Evolutionary conservation across 2,329 filamentous ascomycete species (phyloP), one percentile per base, ranked within the genome.

Genomic region (Blastomyces gilchristii): DNA sequence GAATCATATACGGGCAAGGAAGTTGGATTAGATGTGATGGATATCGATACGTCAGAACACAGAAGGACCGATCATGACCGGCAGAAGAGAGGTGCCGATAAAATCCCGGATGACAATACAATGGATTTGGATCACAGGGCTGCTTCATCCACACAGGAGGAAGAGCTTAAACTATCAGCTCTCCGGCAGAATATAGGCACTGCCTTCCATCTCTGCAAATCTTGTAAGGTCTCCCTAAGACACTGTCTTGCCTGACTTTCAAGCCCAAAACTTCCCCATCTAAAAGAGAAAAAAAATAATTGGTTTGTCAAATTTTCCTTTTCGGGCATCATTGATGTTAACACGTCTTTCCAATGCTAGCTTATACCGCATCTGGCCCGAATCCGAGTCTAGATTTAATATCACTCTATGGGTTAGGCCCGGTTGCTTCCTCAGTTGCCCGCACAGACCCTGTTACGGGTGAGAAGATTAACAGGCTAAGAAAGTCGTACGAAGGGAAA

Each of bases 391-490:
- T 85, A 69, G 82, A 87, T 74, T 75, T 87, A 63, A 78, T 87
- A 65, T 78, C 80, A 60, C 77, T 85, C 63, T 87, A 85, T 74
- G 78, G 79, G 62, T 74, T 87, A 65, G 78, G 81, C 66, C 72
- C 77, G 45, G 77, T 87, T 62, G 82, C 84, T 65, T 78, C 79
- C 67, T 83, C 80, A 62, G 84, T 87, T 66, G 83, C 82, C 64
- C 78, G 85, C 62, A 80, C 77, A 59, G 83, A 87, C 71, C 83
- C 83, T 18, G 72, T 78, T 25, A 86, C 83, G n/a, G 84, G 84
- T 65, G 84, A 86, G 70, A 87, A 87, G 75, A 80, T 81, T 65
- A 86, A 87, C 73, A 82, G 83, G 70, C 76, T 87, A 52, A 78
- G 85, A 64, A 81, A 81, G 66, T 81, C 79, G 3, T 81, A 81